Evolutionary conservation across 2,329 filamentous ascomycete genomes (phyloP), one percentile per base, ranked within the genome.

Genomic region (Claviceps arundinis): DNA sequence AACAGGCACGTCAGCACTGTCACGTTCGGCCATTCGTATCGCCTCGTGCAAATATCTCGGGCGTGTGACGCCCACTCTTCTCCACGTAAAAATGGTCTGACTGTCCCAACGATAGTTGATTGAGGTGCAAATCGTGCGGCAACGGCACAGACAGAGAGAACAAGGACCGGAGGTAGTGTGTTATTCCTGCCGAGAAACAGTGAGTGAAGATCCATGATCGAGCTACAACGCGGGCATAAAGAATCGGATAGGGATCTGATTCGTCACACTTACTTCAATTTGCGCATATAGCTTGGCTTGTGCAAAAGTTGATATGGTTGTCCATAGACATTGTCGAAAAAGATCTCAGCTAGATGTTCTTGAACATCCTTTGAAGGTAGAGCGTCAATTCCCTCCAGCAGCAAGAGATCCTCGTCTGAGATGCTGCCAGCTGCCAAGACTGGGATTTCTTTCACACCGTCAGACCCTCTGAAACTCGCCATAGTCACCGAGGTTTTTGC

Each of bases 261-360:
- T 16, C 1, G 19, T 13, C 22, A 19, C 19, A 72, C 79, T 56
- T 69, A 84, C 82, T 75, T 81, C 51, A 93, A 67, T 61, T 89
- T 89, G 54, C 90, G 80, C 86, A 97, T 95, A 65, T 94, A 97
- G 65, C 90, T 97, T 40, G 93, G 91, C 65, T 96, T 97, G 69
- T 98, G 93, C 9, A 98, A 78, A 19, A 98, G 73, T 57, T 94
- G 87, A 65, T 97, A 98, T 37, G 89, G 87, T 64, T 97, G 93
- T 8, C 93, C 93, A 63, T 98, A 97, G 1, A 97, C 80, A 61
- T 86, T 90, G 62, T 97, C 91, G 62, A 97, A 98, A 64, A 94
- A 98, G 0, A 96, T 82, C 61, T 97, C 90, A 17, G 90, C 84
- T 5, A 98, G 75, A 67, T 97, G 91, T 63, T 95, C 87, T 64